phyloP scores from a whole-genome alignment of 306 rosid species.

The Citrullus mucosospermus region DNA sequence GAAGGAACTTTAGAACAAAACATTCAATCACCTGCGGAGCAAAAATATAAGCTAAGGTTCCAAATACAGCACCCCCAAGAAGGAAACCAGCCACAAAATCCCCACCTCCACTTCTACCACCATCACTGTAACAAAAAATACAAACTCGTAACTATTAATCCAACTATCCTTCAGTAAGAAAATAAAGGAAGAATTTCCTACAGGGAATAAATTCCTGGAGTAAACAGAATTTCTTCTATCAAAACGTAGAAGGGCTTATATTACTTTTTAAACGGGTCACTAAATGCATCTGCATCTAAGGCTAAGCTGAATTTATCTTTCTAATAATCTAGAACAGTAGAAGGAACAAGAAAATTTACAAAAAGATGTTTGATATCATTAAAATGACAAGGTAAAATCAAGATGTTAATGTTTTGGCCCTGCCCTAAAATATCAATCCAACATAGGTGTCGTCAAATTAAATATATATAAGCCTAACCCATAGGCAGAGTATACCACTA shows the following conservation, averaged over 20 bases:
- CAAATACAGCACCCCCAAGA: constrained; percentile 82
- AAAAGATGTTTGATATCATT: neutral
- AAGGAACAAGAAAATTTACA: neutral
- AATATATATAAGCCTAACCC: neutral
- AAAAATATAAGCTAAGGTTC: constrained; percentile 69
- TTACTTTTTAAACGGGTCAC: neutral
- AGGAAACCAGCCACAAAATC: constrained; percentile 83
- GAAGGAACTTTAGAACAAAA: neutral
- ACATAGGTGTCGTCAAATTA: neutral
- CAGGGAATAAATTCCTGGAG: neutral
- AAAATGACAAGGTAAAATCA: neutral
- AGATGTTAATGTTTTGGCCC: neutral
- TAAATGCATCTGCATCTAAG: neutral
- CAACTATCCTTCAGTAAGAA: neutral
- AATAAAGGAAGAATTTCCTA: neutral
- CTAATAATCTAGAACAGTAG: neutral
- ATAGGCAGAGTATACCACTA: neutral
- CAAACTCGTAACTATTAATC: neutral
- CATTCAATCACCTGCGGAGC: constrained; percentile 82
- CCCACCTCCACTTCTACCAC: constrained; percentile 51
- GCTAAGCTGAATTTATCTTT: neutral
- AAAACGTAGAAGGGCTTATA: neutral
- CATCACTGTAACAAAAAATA: constrained; percentile 35
- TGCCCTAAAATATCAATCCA: neutral
- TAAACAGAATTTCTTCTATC: neutral